A percentile compares a stretch with the other conserved stretches of the same genome.
Evolutionary conservation across 495 filamentous ascomycete genomes (phyloP).

Genomic region (Rostrohypoxylon terebratum): DNA sequence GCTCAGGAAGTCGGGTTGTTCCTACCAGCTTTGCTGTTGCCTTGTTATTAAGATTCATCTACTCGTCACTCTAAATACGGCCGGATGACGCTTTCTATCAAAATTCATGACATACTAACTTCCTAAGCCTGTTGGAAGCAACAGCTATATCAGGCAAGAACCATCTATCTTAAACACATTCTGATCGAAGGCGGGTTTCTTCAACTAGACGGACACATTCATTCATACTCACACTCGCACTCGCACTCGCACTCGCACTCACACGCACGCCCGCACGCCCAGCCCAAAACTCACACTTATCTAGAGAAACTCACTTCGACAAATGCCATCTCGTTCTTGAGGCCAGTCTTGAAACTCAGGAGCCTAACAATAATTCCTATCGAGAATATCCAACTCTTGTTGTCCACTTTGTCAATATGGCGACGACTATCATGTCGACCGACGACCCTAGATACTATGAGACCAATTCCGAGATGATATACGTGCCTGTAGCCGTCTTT

Average conservation of each 20-base stretch:
- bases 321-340: neutral
- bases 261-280: too few relatives aligned
- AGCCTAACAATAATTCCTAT: neutral
- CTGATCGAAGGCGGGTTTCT: neutral
- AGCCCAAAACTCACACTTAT: too few relatives aligned
- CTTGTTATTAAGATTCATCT: neutral
- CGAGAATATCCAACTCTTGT: neutral
- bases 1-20: neutral
- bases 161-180: neutral
- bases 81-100: neutral
- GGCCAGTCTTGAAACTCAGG: neutral
- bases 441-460: slow-evolving; percentile 15
- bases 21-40: neutral
- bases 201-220: neutral
- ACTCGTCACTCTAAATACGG: neutral
- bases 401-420: neutral
- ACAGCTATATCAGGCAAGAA: neutral
- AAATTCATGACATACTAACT: neutral
- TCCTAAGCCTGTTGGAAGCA: neutral
- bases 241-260: too few relatives aligned
- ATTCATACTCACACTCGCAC: neutral
- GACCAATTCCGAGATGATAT: slow-evolving; percentile 39
- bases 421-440: neutral
- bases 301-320: neutral
- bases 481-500: slow-evolving; percentile 44